Percentiles rank a stretch among this genome's conserved stretches.
Evolutionary conservation across 2,329 filamentous ascomycete species (phyloP).

Genomic region (Xylaria sp.): DNA sequence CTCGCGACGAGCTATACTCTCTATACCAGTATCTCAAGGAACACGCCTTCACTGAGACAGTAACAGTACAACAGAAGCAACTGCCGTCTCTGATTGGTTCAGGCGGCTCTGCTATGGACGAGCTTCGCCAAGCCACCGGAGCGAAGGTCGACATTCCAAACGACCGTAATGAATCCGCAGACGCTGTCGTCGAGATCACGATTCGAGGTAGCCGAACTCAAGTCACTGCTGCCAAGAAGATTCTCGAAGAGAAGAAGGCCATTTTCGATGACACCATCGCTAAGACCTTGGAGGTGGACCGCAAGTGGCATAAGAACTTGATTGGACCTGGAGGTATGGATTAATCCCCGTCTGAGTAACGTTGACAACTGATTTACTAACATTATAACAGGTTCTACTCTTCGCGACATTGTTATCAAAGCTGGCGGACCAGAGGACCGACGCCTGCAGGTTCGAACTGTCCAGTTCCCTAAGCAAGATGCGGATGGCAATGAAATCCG

Average conservation of each 20-base stretch:
- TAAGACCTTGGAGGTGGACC: conserved; percentile 82
- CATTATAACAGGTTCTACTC: conserved; percentile 61
- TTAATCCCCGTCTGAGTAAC: not conserved
- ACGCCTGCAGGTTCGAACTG: conserved; percentile 76
- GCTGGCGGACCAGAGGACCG: conserved; percentile 87
- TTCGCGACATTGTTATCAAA: conserved; percentile 78
- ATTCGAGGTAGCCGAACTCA: conserved; percentile 89
- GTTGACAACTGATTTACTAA: conserved; percentile 35
- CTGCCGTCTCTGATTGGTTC: conserved; percentile 91
- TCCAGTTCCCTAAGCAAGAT: conserved; percentile 90
- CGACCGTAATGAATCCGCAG: conserved; percentile 62
- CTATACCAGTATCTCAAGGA: conserved; percentile 86
- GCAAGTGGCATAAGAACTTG: conserved; percentile 83
- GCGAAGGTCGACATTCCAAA: conserved; percentile 90
- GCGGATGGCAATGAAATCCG: conserved; percentile 77
- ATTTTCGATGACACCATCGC: conserved; percentile 87
- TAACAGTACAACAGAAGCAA: conserved; percentile 86
- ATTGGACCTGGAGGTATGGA: conserved; percentile 82
- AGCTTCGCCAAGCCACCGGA: conserved; percentile 75
- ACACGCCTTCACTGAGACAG: conserved; percentile 71
- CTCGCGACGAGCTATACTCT: conserved; percentile 83
- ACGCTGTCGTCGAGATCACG: conserved; percentile 73
- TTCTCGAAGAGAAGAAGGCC: conserved; percentile 78
- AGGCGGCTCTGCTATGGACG: conserved; percentile 85
- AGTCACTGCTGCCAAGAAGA: conserved; percentile 85